A percentile compares a stretch with the other conserved stretches of the same genome.
Evolutionary conservation across 176 grass and related monocot species (phyloP).

Genomic region (Musa acuminata): DNA sequence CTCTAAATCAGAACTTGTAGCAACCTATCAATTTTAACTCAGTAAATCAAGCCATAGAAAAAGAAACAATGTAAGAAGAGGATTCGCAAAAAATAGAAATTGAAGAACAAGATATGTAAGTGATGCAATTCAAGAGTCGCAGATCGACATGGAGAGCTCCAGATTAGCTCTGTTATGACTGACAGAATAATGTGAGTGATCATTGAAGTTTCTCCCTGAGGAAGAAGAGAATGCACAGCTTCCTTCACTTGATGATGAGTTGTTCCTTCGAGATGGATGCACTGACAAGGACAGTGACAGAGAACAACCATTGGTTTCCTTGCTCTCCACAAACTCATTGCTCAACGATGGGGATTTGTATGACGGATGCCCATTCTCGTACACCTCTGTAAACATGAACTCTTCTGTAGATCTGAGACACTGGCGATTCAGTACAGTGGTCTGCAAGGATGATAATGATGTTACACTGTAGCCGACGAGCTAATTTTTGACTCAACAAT

Average conservation of each 20-base stretch:
- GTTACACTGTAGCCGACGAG: too few species aligned
- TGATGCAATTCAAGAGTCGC: background rate
- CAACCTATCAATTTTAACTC: too few species aligned
- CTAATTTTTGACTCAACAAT: too few species aligned
- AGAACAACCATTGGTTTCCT: background rate
- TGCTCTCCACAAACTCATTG: background rate
- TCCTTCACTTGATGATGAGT: background rate
- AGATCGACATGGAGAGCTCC: constrained; percentile 17
- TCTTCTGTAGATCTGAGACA: background rate
- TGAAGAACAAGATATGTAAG: too few species aligned
- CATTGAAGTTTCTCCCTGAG: background rate
- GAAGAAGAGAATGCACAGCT: constrained; percentile 2
- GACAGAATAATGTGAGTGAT: background rate
- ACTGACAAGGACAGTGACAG: constrained; percentile 13
- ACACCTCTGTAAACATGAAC: background rate
- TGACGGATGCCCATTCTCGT: background rate
- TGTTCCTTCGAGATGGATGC: background rate
- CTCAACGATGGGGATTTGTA: background rate
- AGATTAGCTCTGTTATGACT: background rate
- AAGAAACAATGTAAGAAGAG: too few species aligned
- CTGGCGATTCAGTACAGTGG: too few species aligned
- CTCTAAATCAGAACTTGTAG: too few species aligned
- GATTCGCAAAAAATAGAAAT: too few species aligned
- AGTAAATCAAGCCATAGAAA: too few species aligned
- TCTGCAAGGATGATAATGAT: too few species aligned